Evolutionary conservation across 2,329 filamentous ascomycete genomes (phyloP).

Genomic region (Ceratocystis cacaofunesta): DNA sequence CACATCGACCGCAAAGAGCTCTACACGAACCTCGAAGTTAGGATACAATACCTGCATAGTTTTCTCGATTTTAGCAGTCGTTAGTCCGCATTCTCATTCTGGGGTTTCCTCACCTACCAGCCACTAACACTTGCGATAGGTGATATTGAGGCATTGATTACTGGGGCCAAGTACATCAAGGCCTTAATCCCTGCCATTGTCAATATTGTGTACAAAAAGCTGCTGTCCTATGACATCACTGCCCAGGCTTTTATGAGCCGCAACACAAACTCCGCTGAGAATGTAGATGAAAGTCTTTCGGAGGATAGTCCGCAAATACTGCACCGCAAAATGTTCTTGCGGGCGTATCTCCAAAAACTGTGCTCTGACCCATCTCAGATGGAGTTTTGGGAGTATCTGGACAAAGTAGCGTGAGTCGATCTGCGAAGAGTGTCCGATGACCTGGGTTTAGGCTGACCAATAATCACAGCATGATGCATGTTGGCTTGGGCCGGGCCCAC

Average conservation of each 20-base stretch:
- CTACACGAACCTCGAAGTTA: slow-evolving; percentile 54
- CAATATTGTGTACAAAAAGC: slow-evolving; percentile 72
- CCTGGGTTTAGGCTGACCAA: slow-evolving; percentile 3
- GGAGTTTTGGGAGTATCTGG: slow-evolving; percentile 71
- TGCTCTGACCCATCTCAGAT: slow-evolving; percentile 60
- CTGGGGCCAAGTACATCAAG: slow-evolving; percentile 62
- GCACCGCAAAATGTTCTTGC: slow-evolving; percentile 61
- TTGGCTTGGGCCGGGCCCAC: slow-evolving; percentile 56
- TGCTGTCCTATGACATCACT: slow-evolving; percentile 69
- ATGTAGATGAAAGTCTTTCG: slow-evolving; percentile 45
- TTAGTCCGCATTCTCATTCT: slow-evolving; percentile 28
- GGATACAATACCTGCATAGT: slow-evolving; percentile 58
- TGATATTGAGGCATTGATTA: slow-evolving; percentile 55
- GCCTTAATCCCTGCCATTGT: slow-evolving; percentile 71
- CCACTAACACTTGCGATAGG: slow-evolving; percentile 24
- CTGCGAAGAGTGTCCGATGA: background rate
- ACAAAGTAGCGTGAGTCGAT: slow-evolving; percentile 56
- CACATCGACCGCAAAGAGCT: slow-evolving; percentile 57
- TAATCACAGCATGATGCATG: slow-evolving; percentile 54
- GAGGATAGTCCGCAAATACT: slow-evolving; percentile 62
- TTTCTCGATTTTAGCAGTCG: slow-evolving; percentile 62
- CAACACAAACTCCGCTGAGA: slow-evolving; percentile 49
- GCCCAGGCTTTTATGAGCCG: slow-evolving; percentile 57
- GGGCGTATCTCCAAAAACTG: slow-evolving; percentile 61
- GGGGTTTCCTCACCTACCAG: background rate